phyloP scores from a whole-genome alignment of 1,284 basidiomycete genomes.

The Coniferiporia weirii region DNA sequence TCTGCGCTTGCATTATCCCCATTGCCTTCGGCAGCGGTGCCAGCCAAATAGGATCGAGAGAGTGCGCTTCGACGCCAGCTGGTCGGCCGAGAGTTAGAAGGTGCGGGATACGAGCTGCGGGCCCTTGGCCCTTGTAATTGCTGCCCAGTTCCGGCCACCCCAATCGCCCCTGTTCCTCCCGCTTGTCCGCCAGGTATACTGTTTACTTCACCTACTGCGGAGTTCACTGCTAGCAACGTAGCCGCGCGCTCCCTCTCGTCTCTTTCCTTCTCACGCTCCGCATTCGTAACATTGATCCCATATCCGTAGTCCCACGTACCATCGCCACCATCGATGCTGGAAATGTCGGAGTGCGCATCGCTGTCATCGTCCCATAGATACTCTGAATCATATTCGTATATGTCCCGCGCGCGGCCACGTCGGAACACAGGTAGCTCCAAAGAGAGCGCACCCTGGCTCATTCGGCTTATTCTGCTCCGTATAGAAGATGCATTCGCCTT shows the following conservation, averaged over 20 bases:
- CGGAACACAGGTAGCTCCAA: conserved; percentile 17
- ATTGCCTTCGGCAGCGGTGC: neutral
- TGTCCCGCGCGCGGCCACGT: neutral
- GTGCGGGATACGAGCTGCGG: conserved; percentile 10
- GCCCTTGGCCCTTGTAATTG: neutral
- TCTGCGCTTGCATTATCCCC: neutral
- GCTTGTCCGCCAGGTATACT: neutral
- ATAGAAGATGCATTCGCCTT: neutral
- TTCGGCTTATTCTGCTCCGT: conserved; percentile 1
- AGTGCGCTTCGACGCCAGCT: conserved; percentile 9
- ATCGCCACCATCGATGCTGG: conserved; percentile 7
- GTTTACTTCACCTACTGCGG: neutral
- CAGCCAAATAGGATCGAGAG: neutral
- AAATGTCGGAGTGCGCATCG: neutral
- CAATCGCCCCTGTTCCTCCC: neutral
- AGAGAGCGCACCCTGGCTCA: conserved; percentile 6
- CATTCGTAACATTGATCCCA: conserved; percentile 9
- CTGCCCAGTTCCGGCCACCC: neutral
- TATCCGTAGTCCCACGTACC: conserved; percentile 18
- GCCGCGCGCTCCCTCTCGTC: conserved; percentile 4
- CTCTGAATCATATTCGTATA: conserved; percentile 1
- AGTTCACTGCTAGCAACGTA: conserved; percentile 1
- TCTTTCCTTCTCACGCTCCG: conserved; percentile 12
- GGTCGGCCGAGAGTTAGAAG: neutral
- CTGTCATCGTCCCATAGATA: conserved; percentile 3